Evolutionary conservation across 441 rosid species (phyloP), one percentile per base, ranked within the genome.

Genomic region (Adansonia grandidieri): DNA sequence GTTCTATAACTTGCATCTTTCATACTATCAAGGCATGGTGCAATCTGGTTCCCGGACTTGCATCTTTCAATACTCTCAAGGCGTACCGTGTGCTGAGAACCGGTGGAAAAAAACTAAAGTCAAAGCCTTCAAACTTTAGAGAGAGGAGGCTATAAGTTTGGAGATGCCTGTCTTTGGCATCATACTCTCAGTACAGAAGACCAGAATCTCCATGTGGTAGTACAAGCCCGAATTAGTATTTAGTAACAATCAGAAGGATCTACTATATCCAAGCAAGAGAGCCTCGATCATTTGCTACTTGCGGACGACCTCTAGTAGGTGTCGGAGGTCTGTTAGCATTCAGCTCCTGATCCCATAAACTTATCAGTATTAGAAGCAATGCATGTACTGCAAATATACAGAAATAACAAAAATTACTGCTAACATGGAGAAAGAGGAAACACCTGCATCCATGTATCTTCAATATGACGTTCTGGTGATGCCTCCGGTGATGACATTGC

Each of bases 391-490:
- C 32, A 9, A 22, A 8, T 60, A 11, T 37, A 5, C 5, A 37
- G 42, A 37, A 37, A 6, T 37, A 37, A 37, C 42, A 37, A 42
- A 13, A 60, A 19, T 53, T 77, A 15, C 15, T 54, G 63, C 75
- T 11, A 37, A 6, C 5, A 56, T 9, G 37, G 28, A 72, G 9
- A 60, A 17, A 44, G 69, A 28, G 32, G 61, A 17, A 58, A 64
- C 68, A 96, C 98, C 98, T 96, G 99, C 99, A 96, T 94, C 99
- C 98, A 96, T 54, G 98, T 93, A 86, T 96, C 98, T 74, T 96
- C 99, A 24, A 87, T 82, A 60, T 94, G 98, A 64, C 88, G 90
- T 81, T 94, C 97, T 1, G 96, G 91, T 42, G 97, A 90, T 73
- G 93, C 81, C 77, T 94, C 99, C 6, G 95, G 96, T 6, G 96